Evolutionary conservation across 768 basidiomycete species (phyloP).

Genomic region (Rubroboletus pulcherrimus): DNA sequence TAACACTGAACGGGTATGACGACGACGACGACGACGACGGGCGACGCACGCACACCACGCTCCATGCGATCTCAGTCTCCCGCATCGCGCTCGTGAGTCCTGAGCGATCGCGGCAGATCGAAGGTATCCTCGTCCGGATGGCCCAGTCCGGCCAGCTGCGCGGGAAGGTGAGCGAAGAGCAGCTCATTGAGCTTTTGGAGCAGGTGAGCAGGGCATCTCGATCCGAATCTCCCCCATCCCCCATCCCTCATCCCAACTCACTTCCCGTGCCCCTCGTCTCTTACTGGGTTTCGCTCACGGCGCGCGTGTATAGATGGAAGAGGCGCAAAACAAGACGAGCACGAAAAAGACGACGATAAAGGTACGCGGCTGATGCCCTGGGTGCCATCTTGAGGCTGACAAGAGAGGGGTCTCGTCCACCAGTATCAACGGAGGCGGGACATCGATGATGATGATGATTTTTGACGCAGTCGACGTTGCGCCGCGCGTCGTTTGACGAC

Average conservation of each 20-base stretch:
- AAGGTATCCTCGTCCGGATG: constrained; percentile 75
- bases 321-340: constrained; percentile 45
- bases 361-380: constrained; percentile 30
- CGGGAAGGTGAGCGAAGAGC: constrained; percentile 71
- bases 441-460: constrained; percentile 62
- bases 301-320: constrained; percentile 46
- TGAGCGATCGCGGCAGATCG: constrained; percentile 75
- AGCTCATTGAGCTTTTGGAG: constrained; percentile 81
- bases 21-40: neutral
- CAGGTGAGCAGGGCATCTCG: constrained; percentile 52
- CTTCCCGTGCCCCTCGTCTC: neutral
- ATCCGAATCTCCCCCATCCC: neutral
- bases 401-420: neutral
- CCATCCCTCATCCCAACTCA: neutral
- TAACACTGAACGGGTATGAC: neutral
- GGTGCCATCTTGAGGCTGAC: neutral
- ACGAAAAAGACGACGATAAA: constrained; percentile 58
- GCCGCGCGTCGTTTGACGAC: neutral
- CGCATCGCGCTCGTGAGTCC: constrained; percentile 86
- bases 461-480: constrained; percentile 16
- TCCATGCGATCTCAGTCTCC: constrained; percentile 51
- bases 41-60: neutral
- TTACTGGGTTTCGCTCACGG: constrained; percentile 3
- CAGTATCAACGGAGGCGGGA: constrained; percentile 67
- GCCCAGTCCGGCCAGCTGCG: constrained; percentile 79